phyloP scores from a whole-genome alignment of 257 asterid species.

The Orobanche coerulescens region DNA sequence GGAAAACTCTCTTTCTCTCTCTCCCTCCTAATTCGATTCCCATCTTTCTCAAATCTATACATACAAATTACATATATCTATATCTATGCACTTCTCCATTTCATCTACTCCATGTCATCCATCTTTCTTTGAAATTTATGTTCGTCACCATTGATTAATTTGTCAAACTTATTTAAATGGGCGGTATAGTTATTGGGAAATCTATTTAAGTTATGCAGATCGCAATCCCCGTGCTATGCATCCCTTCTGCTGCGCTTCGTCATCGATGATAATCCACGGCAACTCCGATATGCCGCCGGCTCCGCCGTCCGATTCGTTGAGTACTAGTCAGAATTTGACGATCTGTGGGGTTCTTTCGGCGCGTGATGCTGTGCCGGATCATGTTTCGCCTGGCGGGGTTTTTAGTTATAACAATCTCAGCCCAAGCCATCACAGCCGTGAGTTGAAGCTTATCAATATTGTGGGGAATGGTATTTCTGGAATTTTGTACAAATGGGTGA shows the following conservation, averaged over 20 bases:
- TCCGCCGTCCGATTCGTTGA: slow-evolving; percentile 29
- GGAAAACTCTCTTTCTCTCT: slow-evolving; percentile 21
- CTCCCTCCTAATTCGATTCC: slow-evolving; percentile 13
- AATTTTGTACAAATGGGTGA: slow-evolving; percentile 85
- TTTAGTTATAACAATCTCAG: slow-evolving; percentile 23
- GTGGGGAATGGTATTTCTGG: slow-evolving; percentile 89
- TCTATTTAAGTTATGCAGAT: slow-evolving; percentile 20
- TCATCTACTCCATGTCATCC: background rate
- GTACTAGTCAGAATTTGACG: slow-evolving; percentile 17
- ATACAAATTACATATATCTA: background rate
- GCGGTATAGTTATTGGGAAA: slow-evolving; percentile 1
- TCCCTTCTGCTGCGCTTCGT: slow-evolving; percentile 36
- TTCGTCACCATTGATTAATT: background rate
- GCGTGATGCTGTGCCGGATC: slow-evolving; percentile 27
- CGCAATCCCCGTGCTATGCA: slow-evolving; percentile 28
- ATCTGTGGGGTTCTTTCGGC: slow-evolving; percentile 32
- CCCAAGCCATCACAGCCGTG: slow-evolving; percentile 30
- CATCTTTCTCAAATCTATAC: background rate
- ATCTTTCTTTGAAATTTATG: background rate
- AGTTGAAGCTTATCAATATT: slow-evolving; percentile 71
- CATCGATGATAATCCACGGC: slow-evolving; percentile 28
- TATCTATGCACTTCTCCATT: background rate
- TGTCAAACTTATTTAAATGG: slow-evolving; percentile 13
- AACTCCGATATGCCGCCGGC: slow-evolving; percentile 28
- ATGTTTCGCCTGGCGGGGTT: background rate